These are phyloP conservation scores for Camelina hispida DNA, from an alignment of 345 rosid species.

Conservation along the genomic window DNA sequence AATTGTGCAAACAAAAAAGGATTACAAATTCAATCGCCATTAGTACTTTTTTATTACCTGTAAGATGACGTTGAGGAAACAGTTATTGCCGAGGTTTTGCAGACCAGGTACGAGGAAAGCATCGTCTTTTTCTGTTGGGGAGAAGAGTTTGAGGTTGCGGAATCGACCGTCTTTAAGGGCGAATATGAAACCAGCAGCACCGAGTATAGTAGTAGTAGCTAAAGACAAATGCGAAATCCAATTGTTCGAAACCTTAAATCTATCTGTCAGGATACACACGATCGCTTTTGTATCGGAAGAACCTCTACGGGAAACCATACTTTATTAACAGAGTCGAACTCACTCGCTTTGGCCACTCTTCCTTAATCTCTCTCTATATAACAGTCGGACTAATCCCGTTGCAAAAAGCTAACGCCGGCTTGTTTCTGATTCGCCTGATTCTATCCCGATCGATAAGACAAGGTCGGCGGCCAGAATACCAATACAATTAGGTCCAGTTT, in stretches of 20 bases:
- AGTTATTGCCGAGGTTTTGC: slow-evolving; percentile 81
- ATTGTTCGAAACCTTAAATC: slow-evolving; percentile 24
- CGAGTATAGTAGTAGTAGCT: slow-evolving; percentile 57
- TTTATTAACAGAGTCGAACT: not conserved
- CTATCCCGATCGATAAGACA: not conserved
- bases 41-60: slow-evolving; percentile 44
- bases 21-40: not conserved
- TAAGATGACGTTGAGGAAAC: slow-evolving; percentile 81
- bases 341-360: slow-evolving; percentile 1
- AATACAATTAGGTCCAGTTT: not conserved
- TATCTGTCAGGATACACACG: slow-evolving; percentile 13
- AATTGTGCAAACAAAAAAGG: not conserved
- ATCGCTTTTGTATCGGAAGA: slow-evolving; percentile 36
- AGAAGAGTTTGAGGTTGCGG: slow-evolving; percentile 44
- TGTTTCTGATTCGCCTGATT: not conserved
- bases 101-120: slow-evolving; percentile 68
- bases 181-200: slow-evolving; percentile 58
- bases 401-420: too few relatives aligned
- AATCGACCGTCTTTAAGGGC: slow-evolving; percentile 55
- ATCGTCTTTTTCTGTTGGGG: slow-evolving; percentile 41
- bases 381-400: not conserved
- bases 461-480: not conserved
- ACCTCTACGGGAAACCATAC: slow-evolving; percentile 23
- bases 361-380: not conserved
- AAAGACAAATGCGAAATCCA: slow-evolving; percentile 55